These are phyloP conservation scores for Saitozyma podzolica DNA, from an alignment of 768 basidiomycete species.

Conservation along the genomic window DNA sequence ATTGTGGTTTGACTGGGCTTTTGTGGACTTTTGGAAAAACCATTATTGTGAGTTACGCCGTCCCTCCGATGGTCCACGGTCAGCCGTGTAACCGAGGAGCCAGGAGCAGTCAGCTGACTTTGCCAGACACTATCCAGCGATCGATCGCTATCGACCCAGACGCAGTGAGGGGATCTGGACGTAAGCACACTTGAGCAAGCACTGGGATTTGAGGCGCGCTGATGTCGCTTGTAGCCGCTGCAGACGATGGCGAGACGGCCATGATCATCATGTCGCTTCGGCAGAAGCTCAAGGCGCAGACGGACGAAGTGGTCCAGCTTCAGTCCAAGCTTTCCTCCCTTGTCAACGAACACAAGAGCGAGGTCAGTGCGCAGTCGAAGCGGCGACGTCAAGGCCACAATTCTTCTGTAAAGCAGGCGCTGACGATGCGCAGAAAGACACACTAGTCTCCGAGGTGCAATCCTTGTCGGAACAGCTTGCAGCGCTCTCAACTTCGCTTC, in stretches of 20 bases:
- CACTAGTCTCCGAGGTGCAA: slow-evolving; percentile 42
- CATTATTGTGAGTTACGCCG: slow-evolving; percentile 73
- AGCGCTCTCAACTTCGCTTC: slow-evolving; percentile 28
- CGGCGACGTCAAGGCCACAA: background rate
- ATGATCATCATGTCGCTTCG: slow-evolving; percentile 81
- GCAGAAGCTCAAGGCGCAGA: slow-evolving; percentile 77
- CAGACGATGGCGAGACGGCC: slow-evolving; percentile 69
- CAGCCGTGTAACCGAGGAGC: background rate
- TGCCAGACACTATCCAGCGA: slow-evolving; percentile 54
- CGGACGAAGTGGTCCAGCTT: slow-evolving; percentile 56
- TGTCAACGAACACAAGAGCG: slow-evolving; percentile 48
- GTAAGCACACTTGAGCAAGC: slow-evolving; percentile 14
- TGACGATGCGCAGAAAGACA: slow-evolving; percentile 34
- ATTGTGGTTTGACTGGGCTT: slow-evolving; percentile 97
- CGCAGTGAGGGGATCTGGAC: slow-evolving; percentile 45
- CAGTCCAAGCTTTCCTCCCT: slow-evolving; percentile 46
- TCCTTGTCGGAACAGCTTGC: slow-evolving; percentile 46
- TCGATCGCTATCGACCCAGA: slow-evolving; percentile 55
- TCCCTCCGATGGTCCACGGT: background rate
- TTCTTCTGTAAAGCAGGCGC: background rate
- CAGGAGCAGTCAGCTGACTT: slow-evolving; percentile 6
- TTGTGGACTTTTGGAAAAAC: slow-evolving; percentile 98
- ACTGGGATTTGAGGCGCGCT: background rate
- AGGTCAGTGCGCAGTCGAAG: slow-evolving; percentile 31
- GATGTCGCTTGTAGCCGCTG: slow-evolving; percentile 47